Percentiles rank a stretch among this genome's conserved stretches.
Evolutionary conservation across 306 rosid genomes (phyloP).

Genomic region (Quercus variabilis): DNA sequence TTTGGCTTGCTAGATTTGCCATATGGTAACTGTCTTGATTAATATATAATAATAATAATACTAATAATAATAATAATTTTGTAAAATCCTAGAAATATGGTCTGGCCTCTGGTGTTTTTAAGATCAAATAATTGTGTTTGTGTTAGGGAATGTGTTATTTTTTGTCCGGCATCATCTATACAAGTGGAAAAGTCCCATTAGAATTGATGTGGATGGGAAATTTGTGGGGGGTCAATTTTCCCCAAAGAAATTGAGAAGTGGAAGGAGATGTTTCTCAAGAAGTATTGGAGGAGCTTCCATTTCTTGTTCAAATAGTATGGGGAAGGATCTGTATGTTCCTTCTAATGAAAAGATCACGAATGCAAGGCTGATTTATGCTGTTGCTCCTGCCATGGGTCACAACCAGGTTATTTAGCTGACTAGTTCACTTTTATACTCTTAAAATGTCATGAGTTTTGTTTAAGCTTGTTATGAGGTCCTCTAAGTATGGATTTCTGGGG

Average conservation of each 20-base stretch:
- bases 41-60: too few species aligned
- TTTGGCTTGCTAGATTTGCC: too few species aligned
- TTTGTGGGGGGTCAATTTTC: slow-evolving; percentile 6
- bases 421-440: too few species aligned
- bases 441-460: too few species aligned
- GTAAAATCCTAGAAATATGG: background rate
- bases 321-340: slow-evolving; percentile 24
- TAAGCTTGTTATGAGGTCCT: too few species aligned
- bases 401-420: too few species aligned
- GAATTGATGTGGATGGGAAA: slow-evolving; percentile 2
- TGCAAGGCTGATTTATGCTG: too few species aligned
- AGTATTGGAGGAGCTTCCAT: slow-evolving; percentile 23
- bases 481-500: too few species aligned
- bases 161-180: slow-evolving; percentile 23
- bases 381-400: too few species aligned
- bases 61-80: too few species aligned
- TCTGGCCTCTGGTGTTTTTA: background rate
- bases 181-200: slow-evolving; percentile 21
- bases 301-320: slow-evolving; percentile 26
- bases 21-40: background rate
- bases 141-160: slow-evolving; percentile 40
- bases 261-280: slow-evolving; percentile 17
- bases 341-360: too few species aligned
- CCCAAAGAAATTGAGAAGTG: slow-evolving; percentile 21
- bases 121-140: slow-evolving; percentile 10